Base-by-base conservation (phyloP, 2,329 filamentous ascomycete species). In the Fusarium subglutinans region DNA sequence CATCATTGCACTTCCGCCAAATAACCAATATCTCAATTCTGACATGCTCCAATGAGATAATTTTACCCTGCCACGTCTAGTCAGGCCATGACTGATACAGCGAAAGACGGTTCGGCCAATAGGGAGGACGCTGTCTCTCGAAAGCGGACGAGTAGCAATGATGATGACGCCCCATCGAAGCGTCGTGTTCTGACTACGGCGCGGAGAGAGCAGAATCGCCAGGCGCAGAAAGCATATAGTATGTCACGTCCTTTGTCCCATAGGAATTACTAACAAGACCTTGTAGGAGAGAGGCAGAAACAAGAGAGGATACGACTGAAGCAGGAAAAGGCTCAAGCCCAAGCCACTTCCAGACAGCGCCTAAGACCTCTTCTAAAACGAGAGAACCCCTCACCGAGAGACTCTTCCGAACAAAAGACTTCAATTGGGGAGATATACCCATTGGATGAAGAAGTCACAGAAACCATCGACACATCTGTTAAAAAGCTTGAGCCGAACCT, bases 151-250 rank as follows among this genome's bases (percentile, higher is more conserved):
- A 4, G 13, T 2, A 5, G 20, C 2, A 17, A n/a, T 18, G 48
- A 17, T 11, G 11, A 44, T 44, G 43, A 26, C 9, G 8, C 35
- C 5, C 22, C 69, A 5, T 5, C 51, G 9, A 56, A 72, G 40
- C 65, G 58, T 11, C 71, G 78, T 22, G 60, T 72, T 12, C 1
- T 80, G 1, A 80, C 78, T 0, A 43, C 54, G 1, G 78, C 78
- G 1, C 44, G 79, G 3, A 77, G 72, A 26, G 78, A 79, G 30
- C 77, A 79, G 54, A 80, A 80, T 53, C 70, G 77, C 1, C 14
- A 64, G 7, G 77, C 79, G 2, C 79, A 80, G 38, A 74, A 67
- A 33, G 67, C 69, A 5, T 80, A 70, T 24, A 47, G 78, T 80
- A 43, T 53, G 78, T 58, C 7, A 1, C 5, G 1, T 3, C 2